These are phyloP conservation scores for Heterobasidion irregulare DNA, from an alignment of 1,284 basidiomycete species.

Conservation along the genomic window DNA sequence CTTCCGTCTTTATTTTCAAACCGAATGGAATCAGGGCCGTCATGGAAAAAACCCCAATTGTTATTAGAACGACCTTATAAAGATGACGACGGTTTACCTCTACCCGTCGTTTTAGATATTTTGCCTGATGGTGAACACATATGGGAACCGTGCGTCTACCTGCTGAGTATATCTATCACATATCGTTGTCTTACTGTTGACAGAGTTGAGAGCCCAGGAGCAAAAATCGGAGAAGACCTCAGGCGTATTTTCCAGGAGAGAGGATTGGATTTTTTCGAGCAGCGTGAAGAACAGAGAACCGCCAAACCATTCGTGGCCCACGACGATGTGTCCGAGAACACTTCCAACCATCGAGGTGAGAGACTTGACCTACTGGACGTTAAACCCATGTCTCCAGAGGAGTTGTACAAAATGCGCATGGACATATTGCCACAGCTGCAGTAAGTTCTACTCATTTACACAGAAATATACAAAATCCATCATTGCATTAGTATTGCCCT, in stretches of 20 bases:
- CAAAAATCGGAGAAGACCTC: conserved; percentile 53
- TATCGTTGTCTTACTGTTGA: not conserved
- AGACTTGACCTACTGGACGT: conserved; percentile 11
- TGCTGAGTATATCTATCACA: conserved; percentile 1
- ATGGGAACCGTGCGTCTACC: conserved; percentile 52
- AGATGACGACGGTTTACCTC: conserved; percentile 55
- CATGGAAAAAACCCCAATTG: conserved; percentile 53
- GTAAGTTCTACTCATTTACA: conserved; percentile 29
- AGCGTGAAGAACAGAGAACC: conserved; percentile 24
- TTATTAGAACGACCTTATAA: conserved; percentile 74
- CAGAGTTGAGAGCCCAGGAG: conserved; percentile 47
- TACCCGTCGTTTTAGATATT: conserved; percentile 63
- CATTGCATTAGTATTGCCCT: conserved; percentile 45
- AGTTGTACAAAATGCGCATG: conserved; percentile 61
- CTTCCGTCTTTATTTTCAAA: not conserved
- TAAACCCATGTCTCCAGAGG: conserved; percentile 59
- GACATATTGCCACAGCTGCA: conserved; percentile 63
- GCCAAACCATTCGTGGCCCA: conserved; percentile 8
- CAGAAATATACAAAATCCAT: not conserved
- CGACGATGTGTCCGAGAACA: conserved; percentile 16
- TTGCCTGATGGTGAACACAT: conserved; percentile 57
- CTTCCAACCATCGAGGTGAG: conserved; percentile 14
- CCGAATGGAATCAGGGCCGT: not conserved
- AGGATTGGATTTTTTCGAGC: conserved; percentile 68
- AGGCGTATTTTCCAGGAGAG: conserved; percentile 63